phyloP scores from a whole-genome alignment of 2,329 filamentous ascomycete species.

The Colletotrichum theobromicola region DNA sequence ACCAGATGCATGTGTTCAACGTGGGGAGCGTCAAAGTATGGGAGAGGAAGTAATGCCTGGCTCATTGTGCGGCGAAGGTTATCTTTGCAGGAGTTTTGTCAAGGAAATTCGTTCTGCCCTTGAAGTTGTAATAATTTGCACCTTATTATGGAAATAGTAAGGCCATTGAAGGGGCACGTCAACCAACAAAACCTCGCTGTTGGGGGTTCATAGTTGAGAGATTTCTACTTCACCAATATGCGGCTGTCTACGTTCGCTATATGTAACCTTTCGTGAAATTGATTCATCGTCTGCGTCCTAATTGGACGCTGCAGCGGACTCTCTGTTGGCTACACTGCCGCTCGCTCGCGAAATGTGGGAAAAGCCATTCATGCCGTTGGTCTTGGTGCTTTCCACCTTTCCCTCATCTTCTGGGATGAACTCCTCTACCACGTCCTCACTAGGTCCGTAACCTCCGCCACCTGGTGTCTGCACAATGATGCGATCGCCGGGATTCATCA shows the following conservation, averaged over 20 bases:
- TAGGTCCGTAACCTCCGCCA: background rate
- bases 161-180: background rate
- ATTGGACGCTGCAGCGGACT: background rate
- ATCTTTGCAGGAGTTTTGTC: background rate
- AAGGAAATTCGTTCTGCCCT: background rate
- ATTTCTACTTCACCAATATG: background rate
- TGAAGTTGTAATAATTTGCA: background rate
- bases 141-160: background rate
- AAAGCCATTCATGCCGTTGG: background rate
- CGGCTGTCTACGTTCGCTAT: background rate
- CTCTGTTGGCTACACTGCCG: background rate
- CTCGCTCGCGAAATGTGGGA: background rate
- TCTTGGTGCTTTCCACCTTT: background rate
- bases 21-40: background rate
- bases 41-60: slow-evolving; percentile 3
- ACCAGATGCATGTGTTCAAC: background rate
- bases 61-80: background rate
- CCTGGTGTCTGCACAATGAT: background rate
- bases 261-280: background rate
- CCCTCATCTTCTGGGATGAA: background rate
- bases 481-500: background rate
- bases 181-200: background rate
- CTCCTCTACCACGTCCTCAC: background rate
- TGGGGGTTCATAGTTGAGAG: background rate
- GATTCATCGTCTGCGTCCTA: background rate